Base-by-base conservation (phyloP, 176 grass and related monocot species). In the Aegilops speltoides region DNA sequence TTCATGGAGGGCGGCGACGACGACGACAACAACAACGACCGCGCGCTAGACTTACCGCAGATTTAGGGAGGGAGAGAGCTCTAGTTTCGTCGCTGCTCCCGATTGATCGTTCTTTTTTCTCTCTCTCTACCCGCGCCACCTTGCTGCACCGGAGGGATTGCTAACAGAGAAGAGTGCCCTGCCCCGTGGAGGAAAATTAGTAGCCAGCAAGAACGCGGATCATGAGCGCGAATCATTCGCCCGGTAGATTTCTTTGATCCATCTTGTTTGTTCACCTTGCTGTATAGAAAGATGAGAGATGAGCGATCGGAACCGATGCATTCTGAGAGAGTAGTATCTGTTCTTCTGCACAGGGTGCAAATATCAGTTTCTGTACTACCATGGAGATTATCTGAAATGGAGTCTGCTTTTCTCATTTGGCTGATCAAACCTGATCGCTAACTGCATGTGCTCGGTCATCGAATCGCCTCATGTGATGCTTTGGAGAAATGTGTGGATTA, bases 1-100 rank as follows among this genome's bases (percentile, higher is more conserved):
- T 97, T 97, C 90, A 94, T 93, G 83, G 90, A 94, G 80, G 85
- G 83, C 57, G 90, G 81, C 79, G n/a, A 2, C 54, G 66, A 64
- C 63, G 94, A 3, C 52, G 43, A 63, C 62, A 89, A 52, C 48
- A 17, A 54, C 50, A 2, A 89, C 84, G 86, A 69, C 77, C 90
- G 81, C 36, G 76, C 71, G 81, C 79, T 87, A 8, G 81, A 91
- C 56, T 86, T 94, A 68, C 90, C 92, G 67, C 86, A 82, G 84
- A 78, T 90, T 87, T 88, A 93, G 36, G 16, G 17, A 93, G 36
- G 16, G 79, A 73, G 63, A 33, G 72, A 10, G 68, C 54, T 63
- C 50, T 67, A 56, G 33, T 78, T 40, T 40, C 64, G 85, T 82
- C 68, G 48, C 76, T 79, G 70, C 45, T 33, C 77, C 69, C 82